A percentile compares a stretch with the other conserved stretches of the same genome.
Evolutionary conservation across 148 eudicot species (phyloP).

Genomic region (Rhododendron ferrugineum): DNA sequence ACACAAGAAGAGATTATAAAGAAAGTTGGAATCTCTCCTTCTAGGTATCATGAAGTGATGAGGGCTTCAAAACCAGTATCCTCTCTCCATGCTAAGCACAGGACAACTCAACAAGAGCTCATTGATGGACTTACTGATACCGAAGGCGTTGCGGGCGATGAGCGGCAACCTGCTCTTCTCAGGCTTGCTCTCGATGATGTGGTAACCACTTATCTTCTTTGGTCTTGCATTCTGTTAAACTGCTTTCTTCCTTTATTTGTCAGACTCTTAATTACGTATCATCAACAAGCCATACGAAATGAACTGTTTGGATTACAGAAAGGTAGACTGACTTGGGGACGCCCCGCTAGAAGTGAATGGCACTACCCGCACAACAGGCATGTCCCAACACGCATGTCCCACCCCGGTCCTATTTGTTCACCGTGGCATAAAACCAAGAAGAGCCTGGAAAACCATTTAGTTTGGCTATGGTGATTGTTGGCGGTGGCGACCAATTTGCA

Average conservation of each 20-base stretch:
- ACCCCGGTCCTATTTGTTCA: neutral
- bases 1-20: slow-evolving; percentile 60
- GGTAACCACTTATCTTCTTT: slow-evolving; percentile 31
- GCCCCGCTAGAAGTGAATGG: too few relatives aligned
- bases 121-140: slow-evolving; percentile 59
- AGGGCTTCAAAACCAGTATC: slow-evolving; percentile 54
- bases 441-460: neutral
- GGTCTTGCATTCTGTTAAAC: neutral
- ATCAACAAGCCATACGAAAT: neutral
- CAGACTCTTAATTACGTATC: neutral
- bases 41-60: slow-evolving; percentile 76
- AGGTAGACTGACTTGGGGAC: too few relatives aligned
- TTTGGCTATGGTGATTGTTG: neutral
- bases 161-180: slow-evolving; percentile 74
- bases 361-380: too few relatives aligned
- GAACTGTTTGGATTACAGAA: neutral
- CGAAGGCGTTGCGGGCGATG: slow-evolving; percentile 63
- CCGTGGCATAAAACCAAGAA: neutral
- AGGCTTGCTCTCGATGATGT: slow-evolving; percentile 98
- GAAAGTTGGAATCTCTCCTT: slow-evolving; percentile 63
- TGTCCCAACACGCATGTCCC: too few relatives aligned
- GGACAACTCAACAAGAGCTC: slow-evolving; percentile 67
- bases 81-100: slow-evolving; percentile 59
- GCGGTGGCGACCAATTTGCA: neutral
- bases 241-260: neutral